These are phyloP conservation scores for Cladosporium cucumerinum DNA, from an alignment of 2,329 filamentous ascomycete genomes.

Conservation along the genomic window DNA sequence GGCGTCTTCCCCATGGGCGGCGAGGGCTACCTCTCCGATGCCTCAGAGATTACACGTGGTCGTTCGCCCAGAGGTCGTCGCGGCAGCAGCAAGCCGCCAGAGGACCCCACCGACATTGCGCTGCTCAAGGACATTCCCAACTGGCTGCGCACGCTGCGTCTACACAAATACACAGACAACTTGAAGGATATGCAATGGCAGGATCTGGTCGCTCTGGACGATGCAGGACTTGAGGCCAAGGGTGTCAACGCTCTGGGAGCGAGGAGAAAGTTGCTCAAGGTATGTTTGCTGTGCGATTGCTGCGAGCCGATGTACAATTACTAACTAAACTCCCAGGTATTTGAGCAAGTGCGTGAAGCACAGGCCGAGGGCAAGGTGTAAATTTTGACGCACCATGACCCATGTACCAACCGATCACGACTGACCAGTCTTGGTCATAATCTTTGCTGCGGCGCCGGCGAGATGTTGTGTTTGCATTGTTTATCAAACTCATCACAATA, in stretches of 20 bases:
- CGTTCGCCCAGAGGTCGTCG: constrained; percentile 87
- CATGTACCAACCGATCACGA: neutral
- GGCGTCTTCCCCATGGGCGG: constrained; percentile 54
- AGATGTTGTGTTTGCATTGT: neutral
- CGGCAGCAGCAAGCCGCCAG: constrained; percentile 94
- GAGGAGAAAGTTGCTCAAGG: constrained; percentile 96
- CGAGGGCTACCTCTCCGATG: constrained; percentile 89
- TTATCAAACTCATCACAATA: neutral
- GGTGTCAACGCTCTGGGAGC: constrained; percentile 95
- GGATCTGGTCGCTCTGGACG: constrained; percentile 85
- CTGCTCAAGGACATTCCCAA: constrained; percentile 92
- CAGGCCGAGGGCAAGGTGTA: constrained; percentile 43
- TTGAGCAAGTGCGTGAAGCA: constrained; percentile 82
- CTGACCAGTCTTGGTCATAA: neutral
- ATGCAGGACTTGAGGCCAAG: constrained; percentile 85
- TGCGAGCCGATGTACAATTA: neutral
- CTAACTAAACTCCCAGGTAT: constrained; percentile 58
- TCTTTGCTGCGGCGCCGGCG: neutral
- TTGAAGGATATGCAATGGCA: constrained; percentile 97
- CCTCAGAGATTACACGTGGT: constrained; percentile 85
- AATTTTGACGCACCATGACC: neutral
- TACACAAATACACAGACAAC: constrained; percentile 99
- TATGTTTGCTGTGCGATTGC: constrained; percentile 35
- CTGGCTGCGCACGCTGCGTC: constrained; percentile 88
- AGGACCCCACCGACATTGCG: constrained; percentile 89